phyloP scores from a whole-genome alignment of 1,284 basidiomycete genomes.

The Xanthoconium separans region DNA sequence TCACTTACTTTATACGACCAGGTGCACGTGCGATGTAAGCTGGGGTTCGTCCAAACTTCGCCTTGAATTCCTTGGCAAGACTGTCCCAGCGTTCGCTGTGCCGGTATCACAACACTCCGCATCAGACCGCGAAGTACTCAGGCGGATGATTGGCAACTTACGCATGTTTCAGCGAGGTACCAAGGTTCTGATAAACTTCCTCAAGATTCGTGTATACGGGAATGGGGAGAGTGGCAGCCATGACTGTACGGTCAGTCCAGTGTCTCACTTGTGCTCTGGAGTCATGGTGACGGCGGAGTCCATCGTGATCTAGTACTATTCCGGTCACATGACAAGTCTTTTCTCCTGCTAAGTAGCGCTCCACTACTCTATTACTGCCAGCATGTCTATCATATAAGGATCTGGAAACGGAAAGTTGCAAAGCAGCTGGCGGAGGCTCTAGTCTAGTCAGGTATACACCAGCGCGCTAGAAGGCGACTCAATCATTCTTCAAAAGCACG shows the following conservation, averaged over 20 bases:
- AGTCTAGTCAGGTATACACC: too few relatives aligned
- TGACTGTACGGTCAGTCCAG: not conserved
- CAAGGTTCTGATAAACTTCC: slow-evolving; percentile 58
- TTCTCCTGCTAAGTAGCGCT: too few relatives aligned
- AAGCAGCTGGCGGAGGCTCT: too few relatives aligned
- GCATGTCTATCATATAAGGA: too few relatives aligned
- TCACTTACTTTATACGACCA: slow-evolving; percentile 76
- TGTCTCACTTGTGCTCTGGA: too few relatives aligned
- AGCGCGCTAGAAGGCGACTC: too few relatives aligned
- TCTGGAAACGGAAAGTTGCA: too few relatives aligned
- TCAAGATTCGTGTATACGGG: slow-evolving; percentile 63
- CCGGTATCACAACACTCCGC: not conserved
- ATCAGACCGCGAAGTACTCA: not conserved
- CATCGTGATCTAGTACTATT: too few relatives aligned
- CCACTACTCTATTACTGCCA: too few relatives aligned
- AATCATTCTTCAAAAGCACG: too few relatives aligned
- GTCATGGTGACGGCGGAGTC: too few relatives aligned
- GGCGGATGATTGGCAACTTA: slow-evolving; percentile 27
- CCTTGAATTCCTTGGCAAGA: slow-evolving; percentile 62
- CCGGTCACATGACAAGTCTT: too few relatives aligned
- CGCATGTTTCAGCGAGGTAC: slow-evolving; percentile 58
- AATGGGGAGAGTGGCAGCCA: slow-evolving; percentile 62
- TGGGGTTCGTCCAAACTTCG: slow-evolving; percentile 65
- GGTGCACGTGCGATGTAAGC: slow-evolving; percentile 78
- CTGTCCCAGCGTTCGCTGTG: slow-evolving; percentile 60